Evolutionary conservation across 2,329 filamentous ascomycete genomes (phyloP).

Genomic region (Onygenales sp.): DNA sequence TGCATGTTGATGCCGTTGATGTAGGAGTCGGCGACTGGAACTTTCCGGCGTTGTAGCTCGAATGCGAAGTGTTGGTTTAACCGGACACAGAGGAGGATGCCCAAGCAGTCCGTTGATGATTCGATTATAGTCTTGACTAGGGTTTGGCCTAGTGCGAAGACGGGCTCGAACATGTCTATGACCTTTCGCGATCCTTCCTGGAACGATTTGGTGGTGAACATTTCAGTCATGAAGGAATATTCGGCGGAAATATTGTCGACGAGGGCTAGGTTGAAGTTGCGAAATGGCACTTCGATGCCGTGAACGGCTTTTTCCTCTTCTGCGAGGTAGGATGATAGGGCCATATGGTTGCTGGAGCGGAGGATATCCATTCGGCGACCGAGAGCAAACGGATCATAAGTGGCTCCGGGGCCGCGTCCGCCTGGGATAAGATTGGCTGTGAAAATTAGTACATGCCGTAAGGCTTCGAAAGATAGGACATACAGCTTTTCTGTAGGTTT

Average conservation of each 20-base stretch:
- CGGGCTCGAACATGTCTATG: conserved; percentile 78
- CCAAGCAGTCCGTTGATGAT: conserved; percentile 72
- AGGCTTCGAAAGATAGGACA: conserved; percentile 10
- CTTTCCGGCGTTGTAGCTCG: conserved; percentile 80
- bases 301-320: conserved; percentile 82
- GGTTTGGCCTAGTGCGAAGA: conserved; percentile 70
- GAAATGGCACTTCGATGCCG: conserved; percentile 82
- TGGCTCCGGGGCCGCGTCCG: conserved; percentile 27
- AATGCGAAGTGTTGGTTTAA: conserved; percentile 93
- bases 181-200: conserved; percentile 75
- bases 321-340: conserved; percentile 77
- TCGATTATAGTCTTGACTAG: conserved; percentile 69
- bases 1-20: conserved; percentile 94
- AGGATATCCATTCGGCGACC: conserved; percentile 79
- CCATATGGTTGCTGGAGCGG: conserved; percentile 60
- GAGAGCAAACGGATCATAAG: conserved; percentile 79
- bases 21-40: conserved; percentile 81
- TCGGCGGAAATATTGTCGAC: conserved; percentile 91
- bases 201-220: conserved; percentile 73
- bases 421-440: conserved; percentile 29
- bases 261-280: conserved; percentile 88
- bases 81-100: conserved; percentile 81
- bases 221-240: conserved; percentile 84
- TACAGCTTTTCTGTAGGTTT: conserved; percentile 50
- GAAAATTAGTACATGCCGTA: conserved; percentile 10